Evolutionary conservation across 2,329 filamentous ascomycete species (phyloP).

Genomic region (Fusarium graminum): DNA sequence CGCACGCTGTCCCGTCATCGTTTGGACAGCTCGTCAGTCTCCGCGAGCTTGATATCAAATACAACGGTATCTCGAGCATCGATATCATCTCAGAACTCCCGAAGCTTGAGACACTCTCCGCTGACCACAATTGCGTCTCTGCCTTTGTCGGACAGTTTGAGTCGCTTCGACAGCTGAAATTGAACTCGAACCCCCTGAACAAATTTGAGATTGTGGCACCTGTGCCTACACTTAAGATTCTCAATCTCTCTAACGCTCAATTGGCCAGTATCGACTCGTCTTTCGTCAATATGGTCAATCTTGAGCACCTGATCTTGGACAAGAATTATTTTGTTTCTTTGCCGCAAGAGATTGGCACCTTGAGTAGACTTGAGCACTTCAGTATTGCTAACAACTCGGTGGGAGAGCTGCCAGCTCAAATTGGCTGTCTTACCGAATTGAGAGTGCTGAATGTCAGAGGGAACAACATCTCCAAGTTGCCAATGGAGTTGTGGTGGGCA

Average conservation of each 20-base stretch:
- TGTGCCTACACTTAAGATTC: conserved; percentile 83
- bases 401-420: conserved; percentile 84
- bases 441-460: conserved; percentile 89
- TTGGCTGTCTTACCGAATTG: conserved; percentile 88
- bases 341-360: conserved; percentile 84
- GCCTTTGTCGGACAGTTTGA: conserved; percentile 91
- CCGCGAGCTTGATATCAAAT: conserved; percentile 93
- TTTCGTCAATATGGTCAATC: conserved; percentile 86
- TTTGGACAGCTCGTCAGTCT: conserved; percentile 82
- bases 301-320: conserved; percentile 90
- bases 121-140: conserved; percentile 93
- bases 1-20: conserved; percentile 77
- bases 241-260: conserved; percentile 93
- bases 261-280: conserved; percentile 89
- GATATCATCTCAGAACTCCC: conserved; percentile 88
- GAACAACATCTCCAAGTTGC: conserved; percentile 91
- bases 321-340: conserved; percentile 96
- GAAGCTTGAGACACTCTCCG: conserved; percentile 86
- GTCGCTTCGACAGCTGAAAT: conserved; percentile 82
- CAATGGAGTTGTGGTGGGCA: conserved; percentile 96
- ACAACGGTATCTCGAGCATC: conserved; percentile 90
- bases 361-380: conserved; percentile 87
- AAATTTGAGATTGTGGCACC: conserved; percentile 86
- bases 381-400: conserved; percentile 94
- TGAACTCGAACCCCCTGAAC: conserved; percentile 96